These are phyloP conservation scores for Phalaenopsis aphrodite DNA, from an alignment of 106 monocot genomes.

Conservation along the genomic window DNA sequence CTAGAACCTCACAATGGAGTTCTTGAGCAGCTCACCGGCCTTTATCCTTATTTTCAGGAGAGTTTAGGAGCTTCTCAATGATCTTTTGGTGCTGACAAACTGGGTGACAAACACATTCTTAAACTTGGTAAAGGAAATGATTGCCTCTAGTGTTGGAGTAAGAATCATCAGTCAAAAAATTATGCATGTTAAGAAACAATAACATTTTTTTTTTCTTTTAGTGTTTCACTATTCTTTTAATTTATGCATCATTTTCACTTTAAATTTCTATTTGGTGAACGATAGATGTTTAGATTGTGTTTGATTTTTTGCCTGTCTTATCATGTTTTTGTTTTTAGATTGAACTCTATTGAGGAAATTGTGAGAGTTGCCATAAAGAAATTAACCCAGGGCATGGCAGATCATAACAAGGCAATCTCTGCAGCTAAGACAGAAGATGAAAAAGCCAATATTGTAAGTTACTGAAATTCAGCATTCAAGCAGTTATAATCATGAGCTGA, in stretches of 20 bases:
- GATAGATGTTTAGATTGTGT: not conserved
- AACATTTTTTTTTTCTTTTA: not conserved
- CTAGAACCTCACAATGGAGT: too few species aligned
- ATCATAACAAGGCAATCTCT: conserved; percentile 69
- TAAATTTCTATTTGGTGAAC: not conserved
- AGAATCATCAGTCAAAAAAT: not conserved
- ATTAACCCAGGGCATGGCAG: conserved; percentile 79
- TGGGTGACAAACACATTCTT: too few species aligned
- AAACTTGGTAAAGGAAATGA: too few species aligned
- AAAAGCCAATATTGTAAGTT: conserved; percentile 68
- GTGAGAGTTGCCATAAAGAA: conserved; percentile 61
- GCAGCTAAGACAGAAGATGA: conserved; percentile 82
- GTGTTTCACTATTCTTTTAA: not conserved
- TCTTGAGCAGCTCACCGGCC: too few species aligned
- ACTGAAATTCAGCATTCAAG: not conserved
- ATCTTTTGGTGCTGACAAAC: too few species aligned
- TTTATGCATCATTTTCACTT: not conserved
- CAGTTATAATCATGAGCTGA: not conserved
- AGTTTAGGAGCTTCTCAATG: too few species aligned
- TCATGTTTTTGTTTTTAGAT: conserved; percentile 30
- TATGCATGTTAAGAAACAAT: not conserved
- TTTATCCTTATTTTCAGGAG: too few species aligned
- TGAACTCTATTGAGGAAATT: conserved; percentile 65
- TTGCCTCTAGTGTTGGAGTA: too few species aligned
- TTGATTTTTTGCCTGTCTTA: not conserved